These are phyloP conservation scores for Colletotrichum paranaense DNA, from an alignment of 2,329 filamentous ascomycete species.

Conservation along the genomic window DNA sequence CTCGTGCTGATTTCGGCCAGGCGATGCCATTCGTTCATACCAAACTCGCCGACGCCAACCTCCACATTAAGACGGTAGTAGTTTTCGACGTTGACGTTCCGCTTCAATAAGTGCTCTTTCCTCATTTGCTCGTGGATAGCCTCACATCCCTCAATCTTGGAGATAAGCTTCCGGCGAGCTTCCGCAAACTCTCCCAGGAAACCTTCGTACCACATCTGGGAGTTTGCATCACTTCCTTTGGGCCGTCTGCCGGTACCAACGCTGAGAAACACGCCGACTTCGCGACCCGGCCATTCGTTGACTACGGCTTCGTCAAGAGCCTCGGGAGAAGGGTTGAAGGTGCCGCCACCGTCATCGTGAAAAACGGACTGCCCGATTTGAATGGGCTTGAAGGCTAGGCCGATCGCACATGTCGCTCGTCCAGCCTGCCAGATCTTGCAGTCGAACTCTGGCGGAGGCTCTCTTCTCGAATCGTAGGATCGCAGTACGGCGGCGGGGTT, in stretches of 20 bases:
- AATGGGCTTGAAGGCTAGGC: slow-evolving; percentile 95
- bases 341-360: slow-evolving; percentile 90
- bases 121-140: slow-evolving; percentile 89
- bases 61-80: slow-evolving; percentile 98
- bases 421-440: slow-evolving; percentile 98
- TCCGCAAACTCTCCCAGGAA: slow-evolving; percentile 95
- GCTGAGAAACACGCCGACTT: slow-evolving; percentile 91
- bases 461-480: slow-evolving; percentile 94
- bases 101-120: slow-evolving; percentile 78
- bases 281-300: slow-evolving; percentile 95
- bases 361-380: slow-evolving; percentile 94
- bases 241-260: slow-evolving; percentile 92
- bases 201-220: slow-evolving; percentile 91
- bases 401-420: slow-evolving; percentile 90
- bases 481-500: slow-evolving; percentile 80
- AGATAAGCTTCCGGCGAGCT: slow-evolving; percentile 83
- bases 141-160: slow-evolving; percentile 96
- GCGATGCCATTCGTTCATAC: slow-evolving; percentile 98
- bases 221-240: slow-evolving; percentile 72
- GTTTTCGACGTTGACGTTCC: slow-evolving; percentile 86
- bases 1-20: slow-evolving; percentile 95
- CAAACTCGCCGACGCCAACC: slow-evolving; percentile 94
- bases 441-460: slow-evolving; percentile 89
- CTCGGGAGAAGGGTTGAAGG: slow-evolving; percentile 89
- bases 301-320: slow-evolving; percentile 89